Conservation (phyloP, 108 stramenopile species). For the Stephanodiscus triporus region DNA sequence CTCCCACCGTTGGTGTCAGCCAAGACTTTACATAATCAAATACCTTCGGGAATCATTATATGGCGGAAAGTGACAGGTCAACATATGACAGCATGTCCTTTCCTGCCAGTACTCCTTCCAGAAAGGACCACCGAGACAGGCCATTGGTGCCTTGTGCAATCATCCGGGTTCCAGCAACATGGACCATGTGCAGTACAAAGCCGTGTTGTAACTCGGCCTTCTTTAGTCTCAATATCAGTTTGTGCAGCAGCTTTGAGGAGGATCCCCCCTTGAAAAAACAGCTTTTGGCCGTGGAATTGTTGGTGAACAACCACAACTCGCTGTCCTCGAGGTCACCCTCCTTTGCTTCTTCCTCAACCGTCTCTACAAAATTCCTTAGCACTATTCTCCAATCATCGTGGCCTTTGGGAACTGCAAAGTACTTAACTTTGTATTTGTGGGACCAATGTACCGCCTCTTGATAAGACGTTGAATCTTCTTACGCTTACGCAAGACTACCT, state of each 20-base stretch:
- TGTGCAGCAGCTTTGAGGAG: neutral
- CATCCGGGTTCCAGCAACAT: conserved; percentile 50
- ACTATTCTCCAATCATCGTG: too few species aligned
- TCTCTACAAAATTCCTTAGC: neutral
- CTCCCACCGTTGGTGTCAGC: neutral
- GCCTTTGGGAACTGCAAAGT: conserved; percentile 57
- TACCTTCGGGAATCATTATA: conserved; percentile 25
- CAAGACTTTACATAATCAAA: conserved; percentile 15
- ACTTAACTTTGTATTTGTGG: too few species aligned
- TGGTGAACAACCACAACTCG: neutral
- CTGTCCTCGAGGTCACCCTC: neutral
- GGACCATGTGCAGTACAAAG: conserved; percentile 13
- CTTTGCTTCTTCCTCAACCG: neutral
- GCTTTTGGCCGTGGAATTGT: neutral
- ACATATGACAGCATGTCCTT: conserved; percentile 7
- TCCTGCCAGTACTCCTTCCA: neutral
- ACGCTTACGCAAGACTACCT: too few species aligned
- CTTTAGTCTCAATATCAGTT: neutral
- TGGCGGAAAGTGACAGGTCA: conserved; percentile 16
- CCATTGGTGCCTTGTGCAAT: neutral
- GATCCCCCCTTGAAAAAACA: neutral
- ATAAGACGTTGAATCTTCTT: too few species aligned
- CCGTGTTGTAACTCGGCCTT: neutral
- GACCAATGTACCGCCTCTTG: too few species aligned
- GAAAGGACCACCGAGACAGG: neutral